These are phyloP conservation scores for Umbilicus rupestris DNA, from an alignment of 164 flowering plant species.

Conservation along the genomic window DNA sequence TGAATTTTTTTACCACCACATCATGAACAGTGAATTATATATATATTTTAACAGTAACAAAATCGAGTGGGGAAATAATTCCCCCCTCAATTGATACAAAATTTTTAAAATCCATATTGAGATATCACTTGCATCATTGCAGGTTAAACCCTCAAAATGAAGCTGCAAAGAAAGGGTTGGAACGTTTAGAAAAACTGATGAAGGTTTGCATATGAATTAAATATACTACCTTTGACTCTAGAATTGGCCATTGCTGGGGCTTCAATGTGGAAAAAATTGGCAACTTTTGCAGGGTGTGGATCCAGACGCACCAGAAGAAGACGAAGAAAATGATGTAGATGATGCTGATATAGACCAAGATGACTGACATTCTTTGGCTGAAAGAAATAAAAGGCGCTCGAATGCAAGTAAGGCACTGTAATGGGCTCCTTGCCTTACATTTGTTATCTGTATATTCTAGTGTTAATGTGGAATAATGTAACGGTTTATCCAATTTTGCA, in stretches of 20 bases:
- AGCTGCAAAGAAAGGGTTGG: constrained; percentile 84
- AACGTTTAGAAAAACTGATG: constrained; percentile 89
- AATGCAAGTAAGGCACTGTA: background rate
- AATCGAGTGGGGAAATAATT: too few species aligned
- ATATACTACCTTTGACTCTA: background rate
- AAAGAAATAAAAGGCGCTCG: background rate
- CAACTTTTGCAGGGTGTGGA: constrained; percentile 66
- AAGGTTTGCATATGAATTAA: constrained; percentile 42
- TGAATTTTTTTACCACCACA: too few species aligned
- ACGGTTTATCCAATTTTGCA: background rate
- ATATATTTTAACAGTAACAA: too few species aligned
- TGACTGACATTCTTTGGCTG: constrained; percentile 55
- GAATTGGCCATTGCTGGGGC: too few species aligned
- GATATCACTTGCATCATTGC: background rate
- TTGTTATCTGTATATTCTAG: background rate
- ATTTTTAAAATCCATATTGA: too few species aligned
- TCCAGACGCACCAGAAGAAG: constrained; percentile 98
- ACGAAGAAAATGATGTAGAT: constrained; percentile 88
- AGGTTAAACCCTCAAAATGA: constrained; percentile 85
- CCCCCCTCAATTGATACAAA: too few species aligned
- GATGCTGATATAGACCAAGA: constrained; percentile 84
- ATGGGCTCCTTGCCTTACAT: background rate
- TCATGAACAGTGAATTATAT: too few species aligned
- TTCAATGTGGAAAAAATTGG: background rate
- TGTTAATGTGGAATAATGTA: background rate